A percentile compares a stretch with the other conserved stretches of the same genome.
phyloP scores from a whole-genome alignment of 2,329 filamentous ascomycete species.

The Tolypocladium endophyticum region DNA sequence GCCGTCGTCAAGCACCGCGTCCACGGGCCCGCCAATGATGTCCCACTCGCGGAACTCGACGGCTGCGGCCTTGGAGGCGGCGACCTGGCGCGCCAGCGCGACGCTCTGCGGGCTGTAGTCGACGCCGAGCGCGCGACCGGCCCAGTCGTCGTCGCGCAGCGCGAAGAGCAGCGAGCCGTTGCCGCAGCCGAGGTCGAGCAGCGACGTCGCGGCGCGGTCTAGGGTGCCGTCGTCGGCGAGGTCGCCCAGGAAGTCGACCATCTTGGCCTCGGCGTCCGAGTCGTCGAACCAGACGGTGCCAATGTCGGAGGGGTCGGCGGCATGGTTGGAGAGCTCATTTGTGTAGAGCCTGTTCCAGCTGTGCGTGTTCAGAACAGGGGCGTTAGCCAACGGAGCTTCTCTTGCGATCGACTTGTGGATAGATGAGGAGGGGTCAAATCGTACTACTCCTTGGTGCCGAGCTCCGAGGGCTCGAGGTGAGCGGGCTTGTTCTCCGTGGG shows the following conservation, averaged over 20 bases:
- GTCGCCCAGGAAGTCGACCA: conserved; percentile 55
- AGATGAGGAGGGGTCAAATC: conserved; percentile 16
- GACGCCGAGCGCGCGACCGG: conserved; percentile 66
- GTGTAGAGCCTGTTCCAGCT: conserved; percentile 72
- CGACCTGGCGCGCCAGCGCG: conserved; percentile 59
- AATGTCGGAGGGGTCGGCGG: conserved; percentile 61
- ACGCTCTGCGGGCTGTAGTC: conserved; percentile 77
- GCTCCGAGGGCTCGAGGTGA: conserved; percentile 63
- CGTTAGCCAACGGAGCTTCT: not conserved
- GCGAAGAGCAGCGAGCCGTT: conserved; percentile 87
- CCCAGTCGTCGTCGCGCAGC: conserved; percentile 56
- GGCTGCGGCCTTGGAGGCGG: conserved; percentile 15
- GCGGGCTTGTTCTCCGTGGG: not conserved
- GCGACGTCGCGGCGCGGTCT: conserved; percentile 32
- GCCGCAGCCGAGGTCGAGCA: conserved; percentile 86
- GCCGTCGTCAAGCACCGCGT: conserved; percentile 18
- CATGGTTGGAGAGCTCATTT: conserved; percentile 60
- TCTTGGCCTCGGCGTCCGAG: conserved; percentile 73
- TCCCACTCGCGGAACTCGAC: conserved; percentile 50
- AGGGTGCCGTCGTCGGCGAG: conserved; percentile 2
- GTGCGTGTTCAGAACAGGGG: not conserved
- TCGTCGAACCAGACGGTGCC: conserved; percentile 97
- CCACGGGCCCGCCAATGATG: conserved; percentile 37
- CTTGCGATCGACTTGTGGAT: too few species aligned
- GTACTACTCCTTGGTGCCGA: conserved; percentile 89